Evolutionary conservation across 805 yeast species (phyloP).

Genomic region (Candida insectorum): DNA sequence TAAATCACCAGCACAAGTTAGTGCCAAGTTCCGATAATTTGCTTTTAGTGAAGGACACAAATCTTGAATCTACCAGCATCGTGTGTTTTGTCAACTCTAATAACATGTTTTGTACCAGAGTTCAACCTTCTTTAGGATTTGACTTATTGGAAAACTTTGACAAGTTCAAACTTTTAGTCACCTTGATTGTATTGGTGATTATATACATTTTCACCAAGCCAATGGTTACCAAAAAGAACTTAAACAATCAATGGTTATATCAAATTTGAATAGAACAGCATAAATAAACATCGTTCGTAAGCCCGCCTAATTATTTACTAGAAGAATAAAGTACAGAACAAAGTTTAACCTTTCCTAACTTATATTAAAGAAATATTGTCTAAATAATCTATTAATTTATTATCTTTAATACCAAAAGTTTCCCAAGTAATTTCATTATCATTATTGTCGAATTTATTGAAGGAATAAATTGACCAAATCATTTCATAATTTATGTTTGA

Average conservation of each 20-base stretch:
- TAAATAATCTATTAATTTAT: constrained; percentile 9
- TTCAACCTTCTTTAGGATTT: constrained; percentile 80
- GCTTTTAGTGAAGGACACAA: constrained; percentile 45
- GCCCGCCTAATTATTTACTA: neutral
- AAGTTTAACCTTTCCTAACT: neutral
- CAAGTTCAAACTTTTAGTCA: constrained; percentile 55
- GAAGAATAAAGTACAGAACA: neutral
- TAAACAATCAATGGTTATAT: constrained; percentile 53
- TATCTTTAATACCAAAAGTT: constrained; percentile 24
- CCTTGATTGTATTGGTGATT: constrained; percentile 51
- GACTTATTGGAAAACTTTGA: constrained; percentile 73
- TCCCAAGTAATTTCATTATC: constrained; percentile 20
- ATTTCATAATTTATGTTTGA: constrained; percentile 37
- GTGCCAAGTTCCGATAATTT: constrained; percentile 14
- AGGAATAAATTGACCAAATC: constrained; percentile 35
- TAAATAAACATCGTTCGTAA: too few species aligned
- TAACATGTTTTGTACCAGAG: constrained; percentile 73
- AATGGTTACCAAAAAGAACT: constrained; percentile 49
- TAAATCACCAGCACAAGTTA: constrained; percentile 38
- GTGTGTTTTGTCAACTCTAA: constrained; percentile 56
- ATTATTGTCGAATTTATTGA: constrained; percentile 9
- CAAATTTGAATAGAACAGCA: constrained; percentile 1
- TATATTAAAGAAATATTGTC: constrained; percentile 8
- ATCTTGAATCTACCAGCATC: constrained; percentile 77
- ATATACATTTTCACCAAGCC: constrained; percentile 53